Evolutionary conservation across 208 protist species (phyloP).

Genomic region (Leishmania mexicana): DNA sequence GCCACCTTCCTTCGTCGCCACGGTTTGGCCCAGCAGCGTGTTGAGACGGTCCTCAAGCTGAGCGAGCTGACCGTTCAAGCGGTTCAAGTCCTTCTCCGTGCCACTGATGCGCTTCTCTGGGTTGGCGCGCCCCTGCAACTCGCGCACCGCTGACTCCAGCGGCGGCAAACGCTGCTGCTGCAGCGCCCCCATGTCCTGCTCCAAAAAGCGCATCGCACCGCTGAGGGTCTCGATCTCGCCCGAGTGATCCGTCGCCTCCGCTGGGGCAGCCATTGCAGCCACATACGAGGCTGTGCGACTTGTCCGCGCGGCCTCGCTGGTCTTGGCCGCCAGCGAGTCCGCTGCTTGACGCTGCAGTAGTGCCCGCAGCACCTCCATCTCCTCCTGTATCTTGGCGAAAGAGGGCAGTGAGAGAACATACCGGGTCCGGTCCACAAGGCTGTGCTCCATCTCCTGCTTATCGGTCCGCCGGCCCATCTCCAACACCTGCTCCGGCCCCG

Average conservation of each 20-base stretch:
- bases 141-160: constrained; percentile 28
- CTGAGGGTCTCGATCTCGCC: constrained; percentile 26
- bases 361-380: constrained; percentile 66
- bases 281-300: constrained; percentile 23
- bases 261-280: not conserved
- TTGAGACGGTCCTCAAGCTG: constrained; percentile 58
- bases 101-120: constrained; percentile 10
- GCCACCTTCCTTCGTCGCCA: constrained; percentile 1
- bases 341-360: constrained; percentile 64
- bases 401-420: constrained; percentile 71
- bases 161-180: constrained; percentile 34
- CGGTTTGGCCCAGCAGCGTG: constrained; percentile 33
- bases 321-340: constrained; percentile 54
- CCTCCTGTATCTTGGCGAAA: constrained; percentile 63
- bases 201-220: constrained; percentile 27
- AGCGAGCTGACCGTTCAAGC: constrained; percentile 41
- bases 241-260: not conserved
- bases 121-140: constrained; percentile 15
- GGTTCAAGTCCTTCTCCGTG: constrained; percentile 35
- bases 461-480: constrained; percentile 42
- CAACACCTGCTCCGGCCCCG: constrained; percentile 33
- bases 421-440: constrained; percentile 51
- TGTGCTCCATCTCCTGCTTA: constrained; percentile 36
- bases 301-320: constrained; percentile 25
- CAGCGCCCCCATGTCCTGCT: constrained; percentile 41